phyloP scores from a whole-genome alignment of 2,329 filamentous ascomycete genomes.

The Colletotrichum agaves region DNA sequence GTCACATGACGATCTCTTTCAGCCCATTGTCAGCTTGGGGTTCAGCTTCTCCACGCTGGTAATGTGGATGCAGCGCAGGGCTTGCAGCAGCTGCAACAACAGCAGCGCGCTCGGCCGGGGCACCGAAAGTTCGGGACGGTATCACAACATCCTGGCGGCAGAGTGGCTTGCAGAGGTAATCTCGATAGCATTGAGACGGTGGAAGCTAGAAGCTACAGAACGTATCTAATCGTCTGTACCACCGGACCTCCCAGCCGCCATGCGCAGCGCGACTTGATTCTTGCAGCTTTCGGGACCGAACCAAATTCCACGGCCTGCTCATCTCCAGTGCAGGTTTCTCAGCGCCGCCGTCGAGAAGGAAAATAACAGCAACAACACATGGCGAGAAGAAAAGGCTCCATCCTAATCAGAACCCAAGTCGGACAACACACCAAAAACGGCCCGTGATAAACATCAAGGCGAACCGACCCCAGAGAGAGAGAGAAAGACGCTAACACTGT shows the following conservation, averaged over 20 bases:
- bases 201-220: background rate
- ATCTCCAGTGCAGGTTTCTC: background rate
- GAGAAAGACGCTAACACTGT: background rate
- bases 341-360: background rate
- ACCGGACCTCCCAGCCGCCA: background rate
- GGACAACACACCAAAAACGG: background rate
- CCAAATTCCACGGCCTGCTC: background rate
- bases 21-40: background rate
- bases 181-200: background rate
- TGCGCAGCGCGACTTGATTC: background rate
- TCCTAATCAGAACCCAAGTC: background rate
- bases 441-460: background rate
- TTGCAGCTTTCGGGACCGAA: background rate
- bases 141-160: conserved; percentile 19
- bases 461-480: background rate
- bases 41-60: conserved; percentile 6
- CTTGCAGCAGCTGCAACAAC: background rate
- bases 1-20: background rate
- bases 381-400: background rate
- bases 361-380: background rate
- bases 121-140: background rate
- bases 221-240: background rate
- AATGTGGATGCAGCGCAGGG: conserved; percentile 24
- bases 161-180: background rate
- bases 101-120: background rate